Percentiles rank a stretch among this genome's conserved stretches.
These are phyloP conservation scores for Podaxis sp. DNA, from an alignment of 768 basidiomycete genomes.

Conservation along the genomic window DNA sequence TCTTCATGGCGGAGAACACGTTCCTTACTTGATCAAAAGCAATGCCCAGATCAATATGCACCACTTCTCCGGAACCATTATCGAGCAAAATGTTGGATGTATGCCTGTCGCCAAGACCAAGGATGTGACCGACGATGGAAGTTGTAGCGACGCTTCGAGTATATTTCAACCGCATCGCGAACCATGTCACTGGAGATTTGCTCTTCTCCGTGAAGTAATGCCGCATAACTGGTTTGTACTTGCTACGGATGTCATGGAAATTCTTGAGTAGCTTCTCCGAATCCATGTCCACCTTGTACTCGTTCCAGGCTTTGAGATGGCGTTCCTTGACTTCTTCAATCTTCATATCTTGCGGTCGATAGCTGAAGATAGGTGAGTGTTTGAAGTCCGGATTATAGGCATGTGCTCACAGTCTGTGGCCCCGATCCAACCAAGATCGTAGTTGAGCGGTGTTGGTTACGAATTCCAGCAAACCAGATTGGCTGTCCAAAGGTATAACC, in stretches of 20 bases:
- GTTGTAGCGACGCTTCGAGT: conserved; percentile 90
- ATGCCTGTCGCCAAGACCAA: conserved; percentile 94
- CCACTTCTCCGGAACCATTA: conserved; percentile 75
- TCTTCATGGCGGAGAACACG: not conserved
- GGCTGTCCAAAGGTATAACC: conserved; percentile 78
- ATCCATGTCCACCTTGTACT: conserved; percentile 21
- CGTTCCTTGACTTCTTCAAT: conserved; percentile 25
- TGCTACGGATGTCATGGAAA: conserved; percentile 36
- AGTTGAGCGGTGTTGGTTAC: conserved; percentile 77
- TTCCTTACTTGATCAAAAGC: conserved; percentile 86
- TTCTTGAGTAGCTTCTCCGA: conserved; percentile 25
- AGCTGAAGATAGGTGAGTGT: conserved; percentile 40
- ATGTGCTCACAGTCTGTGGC: conserved; percentile 57
- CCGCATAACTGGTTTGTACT: conserved; percentile 84
- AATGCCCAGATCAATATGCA: conserved; percentile 96
- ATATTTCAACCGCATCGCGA: conserved; percentile 85
- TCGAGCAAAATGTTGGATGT: conserved; percentile 91
- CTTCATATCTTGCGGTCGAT: conserved; percentile 57
- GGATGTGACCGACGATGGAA: conserved; percentile 89
- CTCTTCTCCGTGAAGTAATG: conserved; percentile 92
- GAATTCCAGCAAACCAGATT: conserved; percentile 89
- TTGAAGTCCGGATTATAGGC: not conserved
- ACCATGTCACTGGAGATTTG: conserved; percentile 89
- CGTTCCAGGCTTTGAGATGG: conserved; percentile 29
- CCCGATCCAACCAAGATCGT: conserved; percentile 53